A percentile compares a stretch with the other conserved stretches of the same genome.
Evolutionary conservation across 1,139 yeast species (phyloP).

Genomic region (Williopsis jadinii): DNA sequence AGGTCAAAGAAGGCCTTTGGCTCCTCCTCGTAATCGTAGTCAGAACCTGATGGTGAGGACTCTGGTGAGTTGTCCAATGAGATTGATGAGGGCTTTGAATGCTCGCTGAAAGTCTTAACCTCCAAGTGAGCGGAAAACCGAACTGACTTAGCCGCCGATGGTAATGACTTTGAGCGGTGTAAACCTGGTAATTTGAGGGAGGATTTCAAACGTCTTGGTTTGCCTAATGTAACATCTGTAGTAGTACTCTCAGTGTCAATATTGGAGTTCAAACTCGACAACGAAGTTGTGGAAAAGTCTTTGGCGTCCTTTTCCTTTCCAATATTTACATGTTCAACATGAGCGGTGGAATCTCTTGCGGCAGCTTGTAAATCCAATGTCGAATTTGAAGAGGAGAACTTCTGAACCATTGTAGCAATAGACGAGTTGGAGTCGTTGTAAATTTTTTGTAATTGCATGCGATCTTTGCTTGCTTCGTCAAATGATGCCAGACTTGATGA

Average conservation of each 20-base stretch:
- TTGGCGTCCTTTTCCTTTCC: background rate
- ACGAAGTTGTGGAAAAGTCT: constrained; percentile 7
- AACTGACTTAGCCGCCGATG: constrained; percentile 51
- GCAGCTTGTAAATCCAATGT: constrained; percentile 12
- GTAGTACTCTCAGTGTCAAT: constrained; percentile 4
- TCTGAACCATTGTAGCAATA: constrained; percentile 19
- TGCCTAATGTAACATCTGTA: constrained; percentile 5
- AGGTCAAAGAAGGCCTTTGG: constrained; percentile 19
- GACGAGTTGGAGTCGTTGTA: constrained; percentile 18
- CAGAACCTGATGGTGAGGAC: constrained; percentile 20
- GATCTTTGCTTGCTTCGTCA: constrained; percentile 15
- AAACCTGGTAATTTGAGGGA: constrained; percentile 31
- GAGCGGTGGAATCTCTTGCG: too few relatives aligned
- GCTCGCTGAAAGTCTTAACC: constrained; percentile 47
- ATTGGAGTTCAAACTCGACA: constrained; percentile 6
- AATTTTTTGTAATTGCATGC: constrained; percentile 5
- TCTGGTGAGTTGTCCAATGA: constrained; percentile 52
- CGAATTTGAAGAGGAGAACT: constrained; percentile 15
- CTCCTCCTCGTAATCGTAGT: background rate
- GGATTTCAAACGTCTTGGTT: constrained; percentile 19
- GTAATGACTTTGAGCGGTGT: constrained; percentile 43
- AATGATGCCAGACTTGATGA: constrained; percentile 16
- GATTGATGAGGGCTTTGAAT: constrained; percentile 51
- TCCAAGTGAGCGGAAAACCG: constrained; percentile 49
- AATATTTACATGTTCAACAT: too few relatives aligned